Evolutionary conservation across 495 filamentous ascomycete species (phyloP).

Genomic region (Neohortaea acidophila): DNA sequence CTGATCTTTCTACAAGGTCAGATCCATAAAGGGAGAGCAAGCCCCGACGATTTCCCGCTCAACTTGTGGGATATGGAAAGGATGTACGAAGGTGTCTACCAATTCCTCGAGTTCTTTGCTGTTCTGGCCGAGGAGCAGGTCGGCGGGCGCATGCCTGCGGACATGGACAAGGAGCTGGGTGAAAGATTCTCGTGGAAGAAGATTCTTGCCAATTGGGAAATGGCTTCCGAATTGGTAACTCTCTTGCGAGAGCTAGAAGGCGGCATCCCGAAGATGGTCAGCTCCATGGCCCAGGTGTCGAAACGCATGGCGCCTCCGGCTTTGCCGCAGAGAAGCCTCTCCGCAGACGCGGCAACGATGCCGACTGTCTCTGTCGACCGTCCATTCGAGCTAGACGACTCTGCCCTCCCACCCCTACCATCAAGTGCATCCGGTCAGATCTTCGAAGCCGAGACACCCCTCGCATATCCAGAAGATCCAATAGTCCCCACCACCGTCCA

Average conservation of each 20-base stretch:
- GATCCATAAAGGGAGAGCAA: conserved; percentile 50
- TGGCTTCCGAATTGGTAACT: conserved; percentile 66
- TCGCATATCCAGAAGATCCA: conserved; percentile 29
- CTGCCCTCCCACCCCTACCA: conserved; percentile 3
- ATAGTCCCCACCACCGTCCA: conserved; percentile 40
- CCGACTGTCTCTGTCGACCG: conserved; percentile 23
- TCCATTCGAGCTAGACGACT: conserved; percentile 22
- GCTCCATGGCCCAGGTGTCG: neutral
- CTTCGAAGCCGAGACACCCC: conserved; percentile 21
- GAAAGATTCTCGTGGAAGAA: conserved; percentile 23
- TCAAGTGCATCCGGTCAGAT: conserved; percentile 1
- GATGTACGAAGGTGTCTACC: conserved; percentile 73
- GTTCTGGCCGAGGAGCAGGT: conserved; percentile 60
- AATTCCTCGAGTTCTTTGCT: conserved; percentile 88
- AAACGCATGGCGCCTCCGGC: neutral
- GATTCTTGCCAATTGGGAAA: conserved; percentile 77
- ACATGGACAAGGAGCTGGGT: neutral
- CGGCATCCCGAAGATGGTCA: conserved; percentile 53
- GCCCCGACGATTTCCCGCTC: conserved; percentile 73
- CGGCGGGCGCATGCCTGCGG: conserved; percentile 8
- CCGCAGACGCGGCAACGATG: conserved; percentile 8
- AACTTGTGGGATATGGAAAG: conserved; percentile 96
- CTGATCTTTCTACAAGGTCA: conserved; percentile 86
- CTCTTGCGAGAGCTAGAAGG: conserved; percentile 73
- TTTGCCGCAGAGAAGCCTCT: conserved; percentile 10